Conservation (phyloP, 371 early-diverging fungal species). For the Rhizopus arrhizus region DNA sequence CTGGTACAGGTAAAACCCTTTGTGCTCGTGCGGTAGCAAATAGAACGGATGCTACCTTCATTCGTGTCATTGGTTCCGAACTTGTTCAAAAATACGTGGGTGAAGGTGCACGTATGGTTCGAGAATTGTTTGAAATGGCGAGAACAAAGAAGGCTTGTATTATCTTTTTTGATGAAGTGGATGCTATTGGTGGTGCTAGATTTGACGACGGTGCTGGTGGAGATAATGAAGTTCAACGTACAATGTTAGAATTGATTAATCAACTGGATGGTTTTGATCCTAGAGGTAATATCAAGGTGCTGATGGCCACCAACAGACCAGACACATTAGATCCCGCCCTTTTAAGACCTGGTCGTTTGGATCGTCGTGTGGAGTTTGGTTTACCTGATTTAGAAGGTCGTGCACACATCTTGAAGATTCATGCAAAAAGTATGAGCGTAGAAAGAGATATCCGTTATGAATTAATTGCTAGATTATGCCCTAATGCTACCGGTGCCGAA, state of each 20-base stretch:
- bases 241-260: conserved; percentile 99
- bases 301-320: conserved; percentile 99
- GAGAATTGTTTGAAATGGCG: conserved; percentile 99
- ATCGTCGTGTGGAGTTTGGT: conserved; percentile 99
- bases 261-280: conserved; percentile 99
- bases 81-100: conserved; percentile 99
- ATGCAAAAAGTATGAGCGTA: conserved; percentile 99
- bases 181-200: conserved; percentile 97
- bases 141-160: conserved; percentile 80
- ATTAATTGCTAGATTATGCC: conserved; percentile 94
- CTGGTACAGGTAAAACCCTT: conserved; percentile 99
- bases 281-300: conserved; percentile 98
- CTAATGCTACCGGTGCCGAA: conserved; percentile 98
- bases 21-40: conserved; percentile 99
- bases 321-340: conserved; percentile 98
- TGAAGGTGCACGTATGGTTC: conserved; percentile 99
- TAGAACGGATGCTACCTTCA: conserved; percentile 99
- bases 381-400: conserved; percentile 98
- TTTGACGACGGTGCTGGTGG: conserved; percentile 86
- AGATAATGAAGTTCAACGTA: conserved; percentile 97
- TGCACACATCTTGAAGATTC: conserved; percentile 98
- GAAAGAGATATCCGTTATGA: conserved; percentile 97
- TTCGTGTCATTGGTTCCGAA: conserved; percentile 99
- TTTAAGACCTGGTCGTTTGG: conserved; percentile 98
- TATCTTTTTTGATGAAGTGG: conserved; percentile 99